Conservation (phyloP, 176 grass and related monocot species). For the Elymus sibiricus region DNA sequence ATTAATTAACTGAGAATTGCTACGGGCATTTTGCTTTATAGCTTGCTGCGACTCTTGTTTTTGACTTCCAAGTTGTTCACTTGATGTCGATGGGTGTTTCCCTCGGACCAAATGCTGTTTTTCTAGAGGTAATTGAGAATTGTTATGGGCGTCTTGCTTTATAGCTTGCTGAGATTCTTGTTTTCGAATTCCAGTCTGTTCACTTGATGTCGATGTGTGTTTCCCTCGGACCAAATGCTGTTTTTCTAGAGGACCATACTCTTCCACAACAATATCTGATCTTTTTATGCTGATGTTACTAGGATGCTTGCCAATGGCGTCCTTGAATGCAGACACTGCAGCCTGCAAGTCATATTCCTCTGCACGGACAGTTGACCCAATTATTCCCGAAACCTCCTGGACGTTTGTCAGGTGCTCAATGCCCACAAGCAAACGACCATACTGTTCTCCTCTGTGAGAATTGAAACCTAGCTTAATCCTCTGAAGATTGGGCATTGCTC, state of each 20-base stretch:
- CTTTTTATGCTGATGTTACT: background rate
- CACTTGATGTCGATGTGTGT: background rate
- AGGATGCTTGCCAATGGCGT: background rate
- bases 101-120: background rate
- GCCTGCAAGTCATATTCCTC: background rate
- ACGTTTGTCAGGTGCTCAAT: background rate
- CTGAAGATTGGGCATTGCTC: no score
- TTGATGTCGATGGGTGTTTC: background rate
- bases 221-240: background rate
- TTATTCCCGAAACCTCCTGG: background rate
- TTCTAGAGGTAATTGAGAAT: no score
- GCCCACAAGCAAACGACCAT: background rate
- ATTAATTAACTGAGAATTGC: no score
- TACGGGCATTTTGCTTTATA: no score
- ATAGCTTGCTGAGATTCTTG: no score
- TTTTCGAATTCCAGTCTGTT: background rate
- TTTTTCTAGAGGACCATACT: background rate
- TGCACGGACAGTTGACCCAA: background rate
- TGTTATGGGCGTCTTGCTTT: no score
- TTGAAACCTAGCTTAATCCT: no score
- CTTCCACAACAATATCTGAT: background rate
- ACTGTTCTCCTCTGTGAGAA: background rate
- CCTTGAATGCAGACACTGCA: background rate
- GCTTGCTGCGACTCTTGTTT: no score
- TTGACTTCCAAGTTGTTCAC: background rate